phyloP scores from a whole-genome alignment of 225 moss, liverwort and hornwort genomes.

The Marchantia polymorpha region DNA sequence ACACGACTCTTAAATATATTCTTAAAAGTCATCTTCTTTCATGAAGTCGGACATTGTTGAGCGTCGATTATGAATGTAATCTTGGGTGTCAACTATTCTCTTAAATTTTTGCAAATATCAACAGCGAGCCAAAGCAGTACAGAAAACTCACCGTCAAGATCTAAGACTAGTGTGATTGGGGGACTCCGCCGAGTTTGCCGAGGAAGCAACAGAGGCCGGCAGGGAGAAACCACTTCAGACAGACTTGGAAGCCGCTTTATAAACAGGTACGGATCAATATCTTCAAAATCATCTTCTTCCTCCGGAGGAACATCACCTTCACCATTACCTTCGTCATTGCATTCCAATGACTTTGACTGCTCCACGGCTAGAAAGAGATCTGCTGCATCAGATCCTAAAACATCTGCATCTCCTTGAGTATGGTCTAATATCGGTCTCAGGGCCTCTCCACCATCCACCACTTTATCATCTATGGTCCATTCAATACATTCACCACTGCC shows the following conservation, averaged over 20 bases:
- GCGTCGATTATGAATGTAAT: too few species aligned
- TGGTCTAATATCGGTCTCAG: slow-evolving; percentile 25
- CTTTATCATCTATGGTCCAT: slow-evolving; percentile 35
- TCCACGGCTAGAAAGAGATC: slow-evolving; percentile 46
- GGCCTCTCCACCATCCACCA: slow-evolving; percentile 16
- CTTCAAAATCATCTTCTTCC: slow-evolving; percentile 50
- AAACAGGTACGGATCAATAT: slow-evolving; percentile 47
- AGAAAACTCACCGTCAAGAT: slow-evolving; percentile 41
- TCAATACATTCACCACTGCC: slow-evolving; percentile 43
- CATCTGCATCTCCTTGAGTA: slow-evolving; percentile 32
- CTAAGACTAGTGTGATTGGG: slow-evolving; percentile 44
- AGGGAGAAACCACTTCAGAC: slow-evolving; percentile 43
- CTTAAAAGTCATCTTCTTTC: too few species aligned
- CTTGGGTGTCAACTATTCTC: too few species aligned
- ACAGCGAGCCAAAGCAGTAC: too few species aligned
- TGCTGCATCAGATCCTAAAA: slow-evolving; percentile 36
- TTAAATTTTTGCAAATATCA: too few species aligned
- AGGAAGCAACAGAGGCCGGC: slow-evolving; percentile 41
- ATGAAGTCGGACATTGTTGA: too few species aligned
- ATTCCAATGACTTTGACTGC: slow-evolving; percentile 42
- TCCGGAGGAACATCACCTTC: slow-evolving; percentile 31
- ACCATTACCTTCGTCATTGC: slow-evolving; percentile 38
- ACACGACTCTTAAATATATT: too few species aligned
- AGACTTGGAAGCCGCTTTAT: slow-evolving; percentile 47
- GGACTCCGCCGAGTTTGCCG: slow-evolving; percentile 49